Evolutionary conservation across 2,329 filamentous ascomycete species (phyloP), one percentile per base, ranked within the genome.

Genomic region (Sordariomycetes sp.): DNA sequence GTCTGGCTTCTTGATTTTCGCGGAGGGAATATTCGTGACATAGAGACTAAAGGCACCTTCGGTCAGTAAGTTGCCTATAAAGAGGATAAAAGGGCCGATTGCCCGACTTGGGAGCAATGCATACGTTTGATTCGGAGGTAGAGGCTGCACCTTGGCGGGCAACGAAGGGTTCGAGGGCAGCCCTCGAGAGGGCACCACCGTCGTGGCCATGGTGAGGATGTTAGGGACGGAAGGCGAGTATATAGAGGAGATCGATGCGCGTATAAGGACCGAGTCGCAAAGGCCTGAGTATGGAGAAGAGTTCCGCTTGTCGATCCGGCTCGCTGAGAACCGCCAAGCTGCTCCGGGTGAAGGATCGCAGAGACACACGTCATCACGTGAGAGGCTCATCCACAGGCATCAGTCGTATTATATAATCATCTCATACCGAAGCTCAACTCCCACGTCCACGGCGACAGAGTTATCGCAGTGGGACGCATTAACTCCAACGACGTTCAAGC

Each of bases 1-100:
- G 68, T 97, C 91, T 60, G 82, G 77, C 70, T 97, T 99, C 66
- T 87, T 88, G 61, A 97, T 82, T 74, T 96, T 96, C 60, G 90
- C 82, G 24, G 89, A 90, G 1, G 80, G 80, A 2, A 99, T 80
- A 65, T 96, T 96, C 56, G 84, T 87, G 64, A 95, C 80, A 68
- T 97, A 99, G 61, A 99, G 81, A 10, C 89, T 95, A 53, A 2
- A 10, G 45, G 7, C 10, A n/a, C 12, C 5, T 13, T 20, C 5
- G 6, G 45, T 50, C 4, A 50, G 45, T 10, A 50, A 12, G 24
- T 8, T 24, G 3, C 45, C 8, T 8, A 8, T 8, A 24, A 3
- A 50, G 6, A 3, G 6, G n/a, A 50, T 3, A 12, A 24, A 50
- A 5, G 6, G 42, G 20, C 28, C 5, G 12, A 34, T 10, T 53